These are phyloP conservation scores for Crithidia brevicula DNA, from an alignment of 208 protist genomes.

Conservation along the genomic window DNA sequence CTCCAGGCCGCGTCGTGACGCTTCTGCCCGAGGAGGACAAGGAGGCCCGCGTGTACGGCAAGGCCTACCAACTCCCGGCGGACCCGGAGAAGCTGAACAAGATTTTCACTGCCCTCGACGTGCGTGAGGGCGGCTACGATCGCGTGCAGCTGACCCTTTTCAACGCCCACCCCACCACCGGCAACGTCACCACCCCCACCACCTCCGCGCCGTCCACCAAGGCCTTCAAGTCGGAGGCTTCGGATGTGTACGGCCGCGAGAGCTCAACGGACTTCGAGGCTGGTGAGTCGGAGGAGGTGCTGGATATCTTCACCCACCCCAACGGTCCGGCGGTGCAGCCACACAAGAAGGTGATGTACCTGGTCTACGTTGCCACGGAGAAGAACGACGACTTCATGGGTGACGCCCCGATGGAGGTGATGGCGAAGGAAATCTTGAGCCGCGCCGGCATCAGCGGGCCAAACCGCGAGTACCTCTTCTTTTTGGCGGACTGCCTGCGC, in stretches of 20 bases:
- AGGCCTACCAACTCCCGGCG: slow-evolving; percentile 75
- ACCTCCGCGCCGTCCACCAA: slow-evolving; percentile 13
- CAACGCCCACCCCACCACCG: slow-evolving; percentile 30
- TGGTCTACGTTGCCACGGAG: slow-evolving; percentile 79
- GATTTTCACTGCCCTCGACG: slow-evolving; percentile 66
- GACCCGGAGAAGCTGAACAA: slow-evolving; percentile 53
- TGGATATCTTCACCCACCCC: slow-evolving; percentile 27
- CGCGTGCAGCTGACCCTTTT: slow-evolving; percentile 56
- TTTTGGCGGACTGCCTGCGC: slow-evolving; percentile 62
- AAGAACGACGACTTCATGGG: slow-evolving; percentile 71
- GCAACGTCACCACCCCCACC: slow-evolving; percentile 22
- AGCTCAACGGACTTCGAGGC: slow-evolving; percentile 22
- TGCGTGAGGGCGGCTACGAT: slow-evolving; percentile 74
- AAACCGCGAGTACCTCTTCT: slow-evolving; percentile 85
- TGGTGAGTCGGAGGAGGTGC: slow-evolving; percentile 16
- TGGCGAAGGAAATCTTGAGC: slow-evolving; percentile 67
- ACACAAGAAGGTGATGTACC: slow-evolving; percentile 43
- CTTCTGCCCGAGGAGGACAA: slow-evolving; percentile 40
- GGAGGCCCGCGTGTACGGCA: slow-evolving; percentile 64
- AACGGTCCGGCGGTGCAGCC: slow-evolving; percentile 32
- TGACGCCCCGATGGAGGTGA: slow-evolving; percentile 55
- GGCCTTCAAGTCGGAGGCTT: slow-evolving; percentile 16
- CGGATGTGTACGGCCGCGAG: slow-evolving; percentile 4
- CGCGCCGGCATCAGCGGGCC: slow-evolving; percentile 59
- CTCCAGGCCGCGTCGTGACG: slow-evolving; percentile 80